Conservation (phyloP, 1,139 yeast genomes). For the Pichia sp. region DNA sequence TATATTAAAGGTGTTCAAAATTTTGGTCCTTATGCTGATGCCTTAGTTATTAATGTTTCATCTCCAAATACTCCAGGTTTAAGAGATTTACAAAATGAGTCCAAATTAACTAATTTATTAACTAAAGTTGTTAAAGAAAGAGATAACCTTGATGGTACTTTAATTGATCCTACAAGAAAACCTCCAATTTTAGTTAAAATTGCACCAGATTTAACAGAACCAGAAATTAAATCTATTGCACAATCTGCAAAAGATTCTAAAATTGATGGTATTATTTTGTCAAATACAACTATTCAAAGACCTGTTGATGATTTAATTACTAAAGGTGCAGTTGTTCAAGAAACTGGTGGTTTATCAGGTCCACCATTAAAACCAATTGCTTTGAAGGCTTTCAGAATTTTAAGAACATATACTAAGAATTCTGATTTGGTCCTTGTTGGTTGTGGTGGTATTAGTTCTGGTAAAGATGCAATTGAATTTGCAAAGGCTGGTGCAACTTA, state of each 20-base stretch:
- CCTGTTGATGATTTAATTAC: slow-evolving; percentile 50
- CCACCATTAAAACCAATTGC: slow-evolving; percentile 82
- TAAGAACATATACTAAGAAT: slow-evolving; percentile 72
- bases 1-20: slow-evolving; percentile 77
- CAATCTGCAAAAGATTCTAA: slow-evolving; percentile 67
- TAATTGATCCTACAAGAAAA: slow-evolving; percentile 35
- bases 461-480: slow-evolving; percentile 83
- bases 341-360: slow-evolving; percentile 89
- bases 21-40: slow-evolving; percentile 82
- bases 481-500: slow-evolving; percentile 91
- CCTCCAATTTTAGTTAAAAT: slow-evolving; percentile 85
- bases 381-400: slow-evolving; percentile 58
- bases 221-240: slow-evolving; percentile 80
- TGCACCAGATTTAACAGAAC: slow-evolving; percentile 85
- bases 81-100: slow-evolving; percentile 76
- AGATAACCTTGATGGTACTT: slow-evolving; percentile 37
- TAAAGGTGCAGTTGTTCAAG: slow-evolving; percentile 38
- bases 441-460: slow-evolving; percentile 86
- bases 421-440: slow-evolving; percentile 72
- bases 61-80: slow-evolving; percentile 96
- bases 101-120: slow-evolving; percentile 61
- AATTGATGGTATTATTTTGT: slow-evolving; percentile 86
- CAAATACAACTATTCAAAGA: slow-evolving; percentile 86
- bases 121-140: slow-evolving; percentile 59
- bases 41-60: slow-evolving; percentile 84